A percentile compares a stretch with the other conserved stretches of the same genome.
Evolutionary conservation across 2,329 filamentous ascomycete genomes (phyloP).

Genomic region (Aureobasidium sp.): DNA sequence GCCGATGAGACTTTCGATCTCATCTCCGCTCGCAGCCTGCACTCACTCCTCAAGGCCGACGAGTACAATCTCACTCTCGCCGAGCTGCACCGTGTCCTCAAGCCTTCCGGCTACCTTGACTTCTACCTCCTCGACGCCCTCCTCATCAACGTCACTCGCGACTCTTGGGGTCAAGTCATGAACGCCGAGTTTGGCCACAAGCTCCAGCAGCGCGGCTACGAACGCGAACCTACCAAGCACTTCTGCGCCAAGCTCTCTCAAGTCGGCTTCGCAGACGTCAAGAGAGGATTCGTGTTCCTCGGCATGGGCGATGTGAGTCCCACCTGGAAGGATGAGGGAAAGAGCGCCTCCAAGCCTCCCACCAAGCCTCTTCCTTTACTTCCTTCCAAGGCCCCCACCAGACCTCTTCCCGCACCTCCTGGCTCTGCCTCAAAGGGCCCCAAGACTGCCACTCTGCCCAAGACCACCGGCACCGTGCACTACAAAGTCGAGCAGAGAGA

Average conservation of each 20-base stretch:
- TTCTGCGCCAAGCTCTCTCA: constrained; percentile 69
- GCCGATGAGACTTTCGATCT: constrained; percentile 81
- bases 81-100: constrained; percentile 86
- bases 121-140: constrained; percentile 87
- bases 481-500: constrained; percentile 10
- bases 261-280: constrained; percentile 71
- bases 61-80: constrained; percentile 81
- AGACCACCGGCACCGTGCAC: neutral
- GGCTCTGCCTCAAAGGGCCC: too few relatives aligned
- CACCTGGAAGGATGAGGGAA: constrained; percentile 30
- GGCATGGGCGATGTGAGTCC: constrained; percentile 57
- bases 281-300: constrained; percentile 81
- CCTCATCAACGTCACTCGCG: constrained; percentile 67
- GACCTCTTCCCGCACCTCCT: neutral
- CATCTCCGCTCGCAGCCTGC: constrained; percentile 80
- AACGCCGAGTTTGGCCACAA: constrained; percentile 89
- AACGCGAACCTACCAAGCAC: constrained; percentile 71
- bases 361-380: neutral
- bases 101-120: constrained; percentile 87
- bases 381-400: neutral
- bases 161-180: constrained; percentile 66
- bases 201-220: constrained; percentile 83
- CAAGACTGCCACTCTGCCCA: neutral
- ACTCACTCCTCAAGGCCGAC: constrained; percentile 75
- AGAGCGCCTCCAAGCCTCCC: constrained; percentile 14